These are phyloP conservation scores for Clathrospora elynae DNA, from an alignment of 2,329 filamentous ascomycete genomes.

Conservation along the genomic window DNA sequence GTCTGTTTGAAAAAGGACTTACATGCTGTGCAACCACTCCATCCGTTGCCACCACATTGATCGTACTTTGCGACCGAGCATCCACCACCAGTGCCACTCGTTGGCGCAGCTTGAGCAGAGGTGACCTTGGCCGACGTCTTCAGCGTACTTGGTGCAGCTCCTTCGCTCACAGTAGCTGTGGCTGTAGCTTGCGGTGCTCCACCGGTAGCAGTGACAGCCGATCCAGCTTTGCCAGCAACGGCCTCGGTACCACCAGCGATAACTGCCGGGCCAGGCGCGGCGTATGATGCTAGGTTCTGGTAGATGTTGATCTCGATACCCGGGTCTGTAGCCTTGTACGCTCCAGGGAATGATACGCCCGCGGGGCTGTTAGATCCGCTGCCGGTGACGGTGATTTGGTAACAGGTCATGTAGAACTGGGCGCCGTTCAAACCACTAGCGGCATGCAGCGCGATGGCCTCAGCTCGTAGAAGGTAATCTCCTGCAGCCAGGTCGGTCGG, in stretches of 20 bases:
- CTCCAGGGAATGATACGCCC: constrained; percentile 57
- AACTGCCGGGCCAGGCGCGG: constrained; percentile 58
- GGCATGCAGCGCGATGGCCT: constrained; percentile 64
- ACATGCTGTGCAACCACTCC: constrained; percentile 12
- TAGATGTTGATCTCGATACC: constrained; percentile 69
- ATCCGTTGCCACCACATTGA: constrained; percentile 41
- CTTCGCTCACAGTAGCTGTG: constrained; percentile 15
- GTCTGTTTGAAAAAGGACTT: constrained; percentile 1
- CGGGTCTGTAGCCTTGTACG: constrained; percentile 63
- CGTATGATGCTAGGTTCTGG: constrained; percentile 52
- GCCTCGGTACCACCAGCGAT: constrained; percentile 38
- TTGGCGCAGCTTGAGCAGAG: constrained; percentile 19
- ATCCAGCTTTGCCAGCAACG: constrained; percentile 36
- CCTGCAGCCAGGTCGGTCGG: constrained; percentile 60
- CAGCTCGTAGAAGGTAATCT: constrained; percentile 57
- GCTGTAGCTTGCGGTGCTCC: constrained; percentile 22
- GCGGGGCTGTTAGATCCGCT: constrained; percentile 53
- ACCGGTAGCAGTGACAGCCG: constrained; percentile 24
- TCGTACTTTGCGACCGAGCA: constrained; percentile 30
- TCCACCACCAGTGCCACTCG: constrained; percentile 19
- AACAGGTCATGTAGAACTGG: constrained; percentile 55
- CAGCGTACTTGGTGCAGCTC: constrained; percentile 10
- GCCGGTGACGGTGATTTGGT: constrained; percentile 65
- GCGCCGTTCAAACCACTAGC: constrained; percentile 51
- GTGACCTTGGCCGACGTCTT: constrained; percentile 12